Base-by-base conservation (phyloP, 192 early-diverging fungal genomes). In the Gryganskiella cystojenkinii region DNA sequence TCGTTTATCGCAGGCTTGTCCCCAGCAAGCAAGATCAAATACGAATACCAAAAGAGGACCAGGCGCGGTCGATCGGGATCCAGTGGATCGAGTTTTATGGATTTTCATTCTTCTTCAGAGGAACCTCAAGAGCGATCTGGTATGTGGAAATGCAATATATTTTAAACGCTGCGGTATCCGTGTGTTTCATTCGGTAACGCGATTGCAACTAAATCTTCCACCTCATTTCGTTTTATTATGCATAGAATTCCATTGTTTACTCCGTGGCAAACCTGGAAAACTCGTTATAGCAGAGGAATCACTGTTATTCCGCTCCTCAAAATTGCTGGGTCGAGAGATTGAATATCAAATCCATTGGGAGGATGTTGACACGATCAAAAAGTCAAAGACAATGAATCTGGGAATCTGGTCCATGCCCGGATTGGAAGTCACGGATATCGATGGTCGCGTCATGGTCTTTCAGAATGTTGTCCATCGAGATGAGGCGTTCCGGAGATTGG, bases 321-420 rank as follows among this genome's bases (percentile, higher is more conserved):
- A 69, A 28, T 14, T 78, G 11, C 74, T 78, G 35, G 74, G 74
- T 4, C 61, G 61, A 7, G 74, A 78, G 4, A 47, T 62, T 22
- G 61, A 68, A 51, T 40, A 17, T 2, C 31, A 69, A 8, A 58
- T 78, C 61, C 5, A 9, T 13, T 78, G 74, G 74, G 67, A 61
- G 8, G 43, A 64, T 17, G 53, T 78, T 64, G 74, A 78, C 30
- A 57, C 60, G 3, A 69, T 78, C 43, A 68, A 64, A 24, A 78
- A 78, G 63, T 58, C 70, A 13, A 65, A 63, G 43, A 62, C 73
- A 25, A 64, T 70, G 59, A 78, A 82, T n/a, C 28, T 82, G 9
- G 67, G 69, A 19, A 28, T 78, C 3, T 82, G 70, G 63, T 71
- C 68, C 7, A 66, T 71, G 57, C 80, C 73, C 10, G 80, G 80